phyloP scores from a whole-genome alignment of 2,329 filamentous ascomycete species.

The Xylaria sp. region DNA sequence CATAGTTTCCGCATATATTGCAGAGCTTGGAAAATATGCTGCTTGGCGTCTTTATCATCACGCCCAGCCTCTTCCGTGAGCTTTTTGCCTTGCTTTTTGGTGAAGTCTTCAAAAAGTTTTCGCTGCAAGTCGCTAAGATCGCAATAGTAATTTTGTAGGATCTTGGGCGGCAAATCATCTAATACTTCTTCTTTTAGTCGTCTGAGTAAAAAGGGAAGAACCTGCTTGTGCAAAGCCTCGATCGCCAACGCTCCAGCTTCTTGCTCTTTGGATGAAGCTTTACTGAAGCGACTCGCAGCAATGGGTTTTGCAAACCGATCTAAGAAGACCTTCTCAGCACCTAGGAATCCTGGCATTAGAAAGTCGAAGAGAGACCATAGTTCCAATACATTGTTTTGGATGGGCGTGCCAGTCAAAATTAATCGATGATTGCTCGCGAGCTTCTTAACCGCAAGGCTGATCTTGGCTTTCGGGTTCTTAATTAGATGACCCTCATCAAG shows the following conservation, averaged over 20 bases:
- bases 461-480: conserved; percentile 98
- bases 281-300: conserved; percentile 90
- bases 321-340: conserved; percentile 92
- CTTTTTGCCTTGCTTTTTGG: conserved; percentile 88
- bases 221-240: conserved; percentile 98
- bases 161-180: conserved; percentile 95
- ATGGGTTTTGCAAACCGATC: conserved; percentile 96
- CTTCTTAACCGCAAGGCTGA: conserved; percentile 88
- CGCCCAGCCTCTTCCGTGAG: conserved; percentile 82
- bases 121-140: conserved; percentile 94
- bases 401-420: conserved; percentile 94
- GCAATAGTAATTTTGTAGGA: conserved; percentile 98
- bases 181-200: conserved; percentile 97
- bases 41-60: conserved; percentile 90
- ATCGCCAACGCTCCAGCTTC: conserved; percentile 95
- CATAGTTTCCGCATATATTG: conserved; percentile 99
- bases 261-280: conserved; percentile 97
- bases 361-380: conserved; percentile 99
- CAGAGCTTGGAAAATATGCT: conserved; percentile 97
- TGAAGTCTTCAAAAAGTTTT: conserved; percentile 96
- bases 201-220: conserved; percentile 92
- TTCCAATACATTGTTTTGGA: conserved; percentile 96
- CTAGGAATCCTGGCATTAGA: conserved; percentile 97
- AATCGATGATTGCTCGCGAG: conserved; percentile 90
- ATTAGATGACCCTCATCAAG: conserved; percentile 97